Conservation (phyloP, 345 rosid species). For the Moricandia arvensis region DNA sequence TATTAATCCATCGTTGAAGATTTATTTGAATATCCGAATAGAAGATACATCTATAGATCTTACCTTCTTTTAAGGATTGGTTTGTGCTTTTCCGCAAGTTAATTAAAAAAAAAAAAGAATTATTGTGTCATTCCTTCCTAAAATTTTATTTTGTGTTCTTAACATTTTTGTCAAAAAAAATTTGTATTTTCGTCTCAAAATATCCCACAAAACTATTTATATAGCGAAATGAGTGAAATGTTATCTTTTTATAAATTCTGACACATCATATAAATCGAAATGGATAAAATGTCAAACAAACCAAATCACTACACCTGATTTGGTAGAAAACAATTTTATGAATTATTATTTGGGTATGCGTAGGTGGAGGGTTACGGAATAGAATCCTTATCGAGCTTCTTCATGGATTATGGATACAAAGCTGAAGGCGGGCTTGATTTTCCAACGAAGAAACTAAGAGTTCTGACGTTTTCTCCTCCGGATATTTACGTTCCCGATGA, state of each 20-base stretch:
- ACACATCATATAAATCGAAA: background rate
- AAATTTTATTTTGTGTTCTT: background rate
- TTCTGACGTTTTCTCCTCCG: constrained; percentile 81
- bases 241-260: background rate
- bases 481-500: constrained; percentile 30
- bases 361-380: constrained; percentile 74
- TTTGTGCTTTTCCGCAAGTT: no score
- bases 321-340: background rate
- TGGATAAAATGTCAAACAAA: background rate
- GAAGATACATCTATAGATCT: no score
- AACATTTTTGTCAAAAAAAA: background rate
- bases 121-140: background rate
- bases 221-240: background rate
- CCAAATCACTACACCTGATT: background rate
- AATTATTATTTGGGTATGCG: background rate
- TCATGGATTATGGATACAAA: constrained; percentile 76
- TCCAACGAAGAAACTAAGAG: constrained; percentile 76
- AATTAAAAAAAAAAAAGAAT: no score
- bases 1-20: no score
- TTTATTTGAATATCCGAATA: no score
- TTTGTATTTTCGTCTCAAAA: background rate
- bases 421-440: constrained; percentile 61
- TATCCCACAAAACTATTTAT: background rate
- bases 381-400: constrained; percentile 32
- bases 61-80: no score